These are phyloP conservation scores for Apostasia ramifera DNA, from an alignment of 106 monocot genomes.

Conservation along the genomic window DNA sequence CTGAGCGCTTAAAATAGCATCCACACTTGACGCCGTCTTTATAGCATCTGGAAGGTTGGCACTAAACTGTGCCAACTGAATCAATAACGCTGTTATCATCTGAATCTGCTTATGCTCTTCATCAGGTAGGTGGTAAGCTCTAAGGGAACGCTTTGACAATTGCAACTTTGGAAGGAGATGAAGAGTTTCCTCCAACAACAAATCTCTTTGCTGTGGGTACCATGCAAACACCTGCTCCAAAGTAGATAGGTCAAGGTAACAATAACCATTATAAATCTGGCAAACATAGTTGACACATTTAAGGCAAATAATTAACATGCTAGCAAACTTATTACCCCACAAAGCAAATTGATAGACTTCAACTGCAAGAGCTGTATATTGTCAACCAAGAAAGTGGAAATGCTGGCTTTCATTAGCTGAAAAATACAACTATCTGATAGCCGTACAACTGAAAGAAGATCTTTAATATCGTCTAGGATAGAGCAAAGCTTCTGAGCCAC, in stretches of 20 bases:
- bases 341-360: slow-evolving; percentile 80
- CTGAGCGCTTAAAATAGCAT: slow-evolving; percentile 45
- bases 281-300: neutral
- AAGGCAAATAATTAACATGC: neutral
- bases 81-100: slow-evolving; percentile 89
- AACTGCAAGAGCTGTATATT: slow-evolving; percentile 90
- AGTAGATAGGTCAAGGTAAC: slow-evolving; percentile 1
- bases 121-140: slow-evolving; percentile 87
- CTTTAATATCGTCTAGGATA: slow-evolving; percentile 75
- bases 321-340: slow-evolving; percentile 41
- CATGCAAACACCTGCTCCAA: slow-evolving; percentile 65
- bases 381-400: slow-evolving; percentile 91
- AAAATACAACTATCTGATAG: slow-evolving; percentile 92
- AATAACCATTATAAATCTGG: neutral
- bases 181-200: slow-evolving; percentile 85
- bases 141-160: slow-evolving; percentile 67
- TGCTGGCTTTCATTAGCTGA: slow-evolving; percentile 75
- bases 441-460: slow-evolving; percentile 62
- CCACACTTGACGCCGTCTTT: slow-evolving; percentile 34
- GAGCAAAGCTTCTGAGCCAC: slow-evolving; percentile 86
- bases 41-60: slow-evolving; percentile 58
- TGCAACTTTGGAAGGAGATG: slow-evolving; percentile 87
- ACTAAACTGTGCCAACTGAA: slow-evolving; percentile 90
- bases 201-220: slow-evolving; percentile 79
- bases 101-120: slow-evolving; percentile 98